These are phyloP conservation scores for Mucor sp. DNA, from an alignment of 371 early-diverging fungal genomes.

Conservation along the genomic window DNA sequence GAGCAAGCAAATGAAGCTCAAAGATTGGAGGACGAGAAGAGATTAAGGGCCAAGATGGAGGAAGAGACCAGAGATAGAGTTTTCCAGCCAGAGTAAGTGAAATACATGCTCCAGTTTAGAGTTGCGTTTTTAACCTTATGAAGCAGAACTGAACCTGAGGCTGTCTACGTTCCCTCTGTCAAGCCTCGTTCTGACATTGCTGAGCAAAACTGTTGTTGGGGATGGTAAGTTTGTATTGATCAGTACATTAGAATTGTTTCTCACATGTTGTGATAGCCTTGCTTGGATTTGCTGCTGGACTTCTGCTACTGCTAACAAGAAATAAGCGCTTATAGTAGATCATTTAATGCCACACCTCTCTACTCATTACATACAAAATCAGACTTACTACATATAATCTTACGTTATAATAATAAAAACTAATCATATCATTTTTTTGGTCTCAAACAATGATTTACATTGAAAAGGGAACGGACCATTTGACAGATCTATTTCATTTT, in stretches of 20 bases:
- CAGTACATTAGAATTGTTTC: background rate
- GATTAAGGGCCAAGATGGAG: background rate
- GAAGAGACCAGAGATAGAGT: background rate
- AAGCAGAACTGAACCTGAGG: background rate
- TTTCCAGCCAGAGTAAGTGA: background rate
- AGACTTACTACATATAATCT: background rate
- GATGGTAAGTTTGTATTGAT: background rate
- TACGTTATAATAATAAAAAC: background rate
- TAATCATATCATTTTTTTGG: background rate
- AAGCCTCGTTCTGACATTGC: background rate
- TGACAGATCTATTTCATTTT: background rate
- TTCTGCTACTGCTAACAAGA: background rate
- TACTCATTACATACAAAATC: background rate
- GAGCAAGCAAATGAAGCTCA: background rate
- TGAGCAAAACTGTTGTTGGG: background rate
- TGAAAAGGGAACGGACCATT: background rate
- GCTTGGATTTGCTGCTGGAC: slow-evolving; percentile 3
- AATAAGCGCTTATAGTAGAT: background rate
- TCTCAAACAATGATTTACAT: background rate
- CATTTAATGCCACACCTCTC: background rate
- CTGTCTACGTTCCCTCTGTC: background rate
- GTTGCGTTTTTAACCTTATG: background rate
- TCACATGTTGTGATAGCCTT: background rate
- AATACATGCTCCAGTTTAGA: background rate
- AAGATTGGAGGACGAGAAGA: background rate